Base-by-base conservation (phyloP, 2,329 filamentous ascomycete genomes). In the Blastomyces silverae region DNA sequence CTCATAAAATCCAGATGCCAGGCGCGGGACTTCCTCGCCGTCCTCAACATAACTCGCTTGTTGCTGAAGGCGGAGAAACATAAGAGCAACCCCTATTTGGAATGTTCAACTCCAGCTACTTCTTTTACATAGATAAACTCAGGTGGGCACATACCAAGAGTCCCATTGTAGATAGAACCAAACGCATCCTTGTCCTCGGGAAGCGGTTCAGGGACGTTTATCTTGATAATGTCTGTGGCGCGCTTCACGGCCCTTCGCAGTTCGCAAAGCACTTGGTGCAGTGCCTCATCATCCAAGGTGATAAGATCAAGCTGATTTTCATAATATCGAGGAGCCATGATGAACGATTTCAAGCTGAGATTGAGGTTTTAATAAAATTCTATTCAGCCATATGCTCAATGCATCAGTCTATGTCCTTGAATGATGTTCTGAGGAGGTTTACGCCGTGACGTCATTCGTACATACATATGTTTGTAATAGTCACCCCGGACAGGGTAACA, bases 11-110 rank as follows among this genome's bases (percentile, higher is more conserved):
- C 74, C 69, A 10, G 68, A 67, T 37, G 70, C 66, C 17, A 67
- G 64, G 22, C 63, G 55, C 22, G 59, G 64, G 17, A 62, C 3
- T 28, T 67, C 50, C 3, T 63, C 56, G 8, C 50, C 37, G 15
- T 68, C 66, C 0, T 56, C 64, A 20, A 78, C 61, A 11, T 71
- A 72, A 15, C 68, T 61, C 5, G 70, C 70, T 65, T 79, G 77
- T 28, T 73, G 74, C 13, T 73, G 71, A 20, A 79, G 71, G n/a
- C 77, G 75, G 15, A 78, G 70, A 59, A 77, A 76, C 53, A 75
- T 70, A 56, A 78, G 69, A 46, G 73, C 71, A 57, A 77, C 70
- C 15, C 77, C 77, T 77, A 65, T n/a, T 56, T 17, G 55, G 10
- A 50, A 42, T 42, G 46, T 28, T 53, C 8, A 63, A 44, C 31